Conservation (phyloP, 441 rosid genomes). For the Adansonia rubrostipa region DNA sequence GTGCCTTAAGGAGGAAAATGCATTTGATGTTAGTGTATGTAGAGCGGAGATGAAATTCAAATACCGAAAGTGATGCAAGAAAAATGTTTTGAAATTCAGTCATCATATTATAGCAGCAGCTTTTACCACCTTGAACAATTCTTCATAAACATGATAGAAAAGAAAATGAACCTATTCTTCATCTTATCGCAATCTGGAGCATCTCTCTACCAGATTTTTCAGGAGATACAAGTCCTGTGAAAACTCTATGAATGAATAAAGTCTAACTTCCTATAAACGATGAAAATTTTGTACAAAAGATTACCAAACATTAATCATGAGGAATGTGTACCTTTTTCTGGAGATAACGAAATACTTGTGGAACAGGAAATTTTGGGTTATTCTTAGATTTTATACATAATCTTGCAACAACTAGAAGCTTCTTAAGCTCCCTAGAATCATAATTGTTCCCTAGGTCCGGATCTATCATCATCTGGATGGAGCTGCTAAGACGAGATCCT, state of each 20-base stretch:
- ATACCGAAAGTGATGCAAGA: too few relatives aligned
- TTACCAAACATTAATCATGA: not conserved
- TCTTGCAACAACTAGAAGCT: conserved; percentile 72
- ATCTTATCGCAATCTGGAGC: not conserved
- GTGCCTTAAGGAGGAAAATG: too few relatives aligned
- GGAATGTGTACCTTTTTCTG: conserved; percentile 61
- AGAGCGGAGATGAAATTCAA: too few relatives aligned
- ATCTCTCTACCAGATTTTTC: not conserved
- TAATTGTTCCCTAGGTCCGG: conserved; percentile 82
- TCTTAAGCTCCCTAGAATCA: conserved; percentile 63
- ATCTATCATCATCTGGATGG: conserved; percentile 80
- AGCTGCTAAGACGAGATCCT: conserved; percentile 60
- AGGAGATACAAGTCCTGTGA: not conserved
- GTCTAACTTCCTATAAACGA: not conserved
- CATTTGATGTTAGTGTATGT: too few relatives aligned
- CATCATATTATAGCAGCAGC: not conserved
- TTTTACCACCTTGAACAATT: not conserved
- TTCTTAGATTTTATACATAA: conserved; percentile 66
- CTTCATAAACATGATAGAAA: not conserved
- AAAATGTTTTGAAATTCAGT: too few relatives aligned
- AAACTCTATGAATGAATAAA: conserved; percentile 15
- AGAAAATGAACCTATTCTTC: not conserved
- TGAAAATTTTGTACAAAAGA: conserved; percentile 2
- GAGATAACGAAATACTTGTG: conserved; percentile 70
- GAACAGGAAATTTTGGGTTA: conserved; percentile 57